These are phyloP conservation scores for Penicillium rolfsii DNA, from an alignment of 2,329 filamentous ascomycete genomes.

Conservation along the genomic window DNA sequence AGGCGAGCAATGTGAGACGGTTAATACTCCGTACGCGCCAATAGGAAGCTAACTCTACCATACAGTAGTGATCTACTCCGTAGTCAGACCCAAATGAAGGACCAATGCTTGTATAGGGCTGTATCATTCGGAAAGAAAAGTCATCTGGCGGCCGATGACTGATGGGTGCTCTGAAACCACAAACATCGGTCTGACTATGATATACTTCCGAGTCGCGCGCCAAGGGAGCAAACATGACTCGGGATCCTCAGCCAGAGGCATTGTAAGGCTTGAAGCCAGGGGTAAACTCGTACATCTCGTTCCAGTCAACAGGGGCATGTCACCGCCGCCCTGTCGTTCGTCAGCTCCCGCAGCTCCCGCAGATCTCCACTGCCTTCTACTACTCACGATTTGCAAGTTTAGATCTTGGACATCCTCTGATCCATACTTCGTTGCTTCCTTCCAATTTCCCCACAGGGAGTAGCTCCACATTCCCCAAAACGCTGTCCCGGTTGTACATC, in stretches of 20 bases:
- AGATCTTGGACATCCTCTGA: background rate
- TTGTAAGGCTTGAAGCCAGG: background rate
- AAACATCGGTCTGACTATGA: background rate
- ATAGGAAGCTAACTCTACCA: background rate
- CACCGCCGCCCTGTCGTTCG: conserved; percentile 17
- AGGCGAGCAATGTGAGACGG: conserved; percentile 12
- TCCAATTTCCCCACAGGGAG: conserved; percentile 6
- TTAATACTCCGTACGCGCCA: conserved; percentile 1
- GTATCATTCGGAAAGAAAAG: conserved; percentile 6
- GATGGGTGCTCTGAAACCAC: conserved; percentile 2
- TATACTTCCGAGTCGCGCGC: conserved; percentile 16
- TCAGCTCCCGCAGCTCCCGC: conserved; percentile 4
- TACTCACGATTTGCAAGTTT: background rate
- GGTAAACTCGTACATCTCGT: background rate
- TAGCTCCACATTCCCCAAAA: conserved; percentile 5
- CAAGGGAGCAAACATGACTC: conserved; percentile 15
- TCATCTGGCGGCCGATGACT: conserved; percentile 15
- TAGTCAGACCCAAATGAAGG: background rate
- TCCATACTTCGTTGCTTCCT: background rate
- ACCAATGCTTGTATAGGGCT: conserved; percentile 14
- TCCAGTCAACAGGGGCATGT: conserved; percentile 5
- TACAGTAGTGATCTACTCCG: background rate
- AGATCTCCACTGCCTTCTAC: background rate
- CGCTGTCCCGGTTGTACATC: conserved; percentile 9
- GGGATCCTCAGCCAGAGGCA: background rate